A percentile compares a stretch with the other conserved stretches of the same genome.
Evolutionary conservation across 1,139 yeast species (phyloP).

Genomic region (Kodamaea sp.): DNA sequence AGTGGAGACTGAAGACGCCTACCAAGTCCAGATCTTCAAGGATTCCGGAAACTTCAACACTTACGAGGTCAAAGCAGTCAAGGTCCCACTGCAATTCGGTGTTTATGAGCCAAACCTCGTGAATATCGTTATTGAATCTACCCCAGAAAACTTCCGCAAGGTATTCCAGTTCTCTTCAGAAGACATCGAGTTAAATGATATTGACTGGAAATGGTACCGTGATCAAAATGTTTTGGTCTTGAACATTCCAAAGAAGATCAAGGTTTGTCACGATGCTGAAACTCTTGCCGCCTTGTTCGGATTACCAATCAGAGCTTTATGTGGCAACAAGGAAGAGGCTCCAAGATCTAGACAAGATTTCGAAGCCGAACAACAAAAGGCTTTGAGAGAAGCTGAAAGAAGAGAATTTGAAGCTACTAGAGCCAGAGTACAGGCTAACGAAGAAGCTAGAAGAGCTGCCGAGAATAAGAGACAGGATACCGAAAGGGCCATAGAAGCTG

Average conservation of each 20-base stretch:
- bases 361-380: not conserved
- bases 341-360: not conserved
- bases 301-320: constrained; percentile 1
- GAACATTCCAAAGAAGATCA: constrained; percentile 38
- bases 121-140: constrained; percentile 33
- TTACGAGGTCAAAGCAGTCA: constrained; percentile 41
- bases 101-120: constrained; percentile 21
- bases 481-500: constrained; percentile 1
- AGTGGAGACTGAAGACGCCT: constrained; percentile 38
- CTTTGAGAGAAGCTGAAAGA: not conserved
- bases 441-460: constrained; percentile 1
- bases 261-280: constrained; percentile 16
- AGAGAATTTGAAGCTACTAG: constrained; percentile 15
- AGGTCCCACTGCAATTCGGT: constrained; percentile 14
- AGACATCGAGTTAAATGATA: constrained; percentile 34
- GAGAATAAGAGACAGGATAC: constrained; percentile 2
- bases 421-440: constrained; percentile 6
- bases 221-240: constrained; percentile 39
- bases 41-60: constrained; percentile 36
- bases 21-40: constrained; percentile 43
- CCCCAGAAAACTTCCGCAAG: constrained; percentile 35
- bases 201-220: constrained; percentile 40
- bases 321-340: not conserved
- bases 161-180: constrained; percentile 34
- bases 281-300: constrained; percentile 12